These are phyloP conservation scores for Phytophthora cactorum DNA, from an alignment of 352 stramenopile genomes.

Conservation along the genomic window DNA sequence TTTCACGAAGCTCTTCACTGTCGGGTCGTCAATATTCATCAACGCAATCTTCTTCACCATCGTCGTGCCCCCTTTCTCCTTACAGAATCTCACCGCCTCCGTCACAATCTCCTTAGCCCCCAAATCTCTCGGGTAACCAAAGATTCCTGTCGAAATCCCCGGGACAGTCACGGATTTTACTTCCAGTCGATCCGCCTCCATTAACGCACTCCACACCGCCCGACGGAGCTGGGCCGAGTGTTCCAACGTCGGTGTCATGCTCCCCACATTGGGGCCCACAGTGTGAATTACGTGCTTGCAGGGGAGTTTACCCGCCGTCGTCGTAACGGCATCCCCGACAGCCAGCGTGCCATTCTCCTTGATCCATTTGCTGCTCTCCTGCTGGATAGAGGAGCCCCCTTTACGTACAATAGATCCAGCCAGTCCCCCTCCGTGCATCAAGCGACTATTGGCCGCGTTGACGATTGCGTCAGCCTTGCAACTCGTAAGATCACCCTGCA, in stretches of 20 bases:
- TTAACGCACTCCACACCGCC: conserved; percentile 44
- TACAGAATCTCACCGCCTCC: conserved; percentile 36
- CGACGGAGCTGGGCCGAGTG: conserved; percentile 39
- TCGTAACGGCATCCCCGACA: conserved; percentile 47
- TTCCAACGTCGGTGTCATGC: conserved; percentile 21
- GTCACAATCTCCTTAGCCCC: conserved; percentile 47
- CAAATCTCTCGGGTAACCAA: conserved; percentile 52
- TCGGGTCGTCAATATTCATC: conserved; percentile 51
- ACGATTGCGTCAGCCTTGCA: conserved; percentile 52
- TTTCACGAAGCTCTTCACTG: conserved; percentile 30
- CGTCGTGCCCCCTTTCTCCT: conserved; percentile 12
- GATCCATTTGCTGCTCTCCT: conserved; percentile 43
- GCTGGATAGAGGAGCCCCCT: conserved; percentile 39
- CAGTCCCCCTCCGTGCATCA: conserved; percentile 47
- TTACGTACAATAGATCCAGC: conserved; percentile 39
- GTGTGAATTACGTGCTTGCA: conserved; percentile 56
- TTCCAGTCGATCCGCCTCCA: conserved; percentile 37
- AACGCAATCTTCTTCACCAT: conserved; percentile 32
- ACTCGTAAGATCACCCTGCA: conserved; percentile 48
- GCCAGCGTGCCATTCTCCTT: conserved; percentile 22
- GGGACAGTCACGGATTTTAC: conserved; percentile 47
- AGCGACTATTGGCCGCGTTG: conserved; percentile 44
- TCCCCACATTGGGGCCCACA: conserved; percentile 39
- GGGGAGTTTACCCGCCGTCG: conserved; percentile 35
- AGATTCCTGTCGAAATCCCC: conserved; percentile 53